phyloP scores from a whole-genome alignment of 352 stramenopile genomes.

The Thalassiosira hispida region DNA sequence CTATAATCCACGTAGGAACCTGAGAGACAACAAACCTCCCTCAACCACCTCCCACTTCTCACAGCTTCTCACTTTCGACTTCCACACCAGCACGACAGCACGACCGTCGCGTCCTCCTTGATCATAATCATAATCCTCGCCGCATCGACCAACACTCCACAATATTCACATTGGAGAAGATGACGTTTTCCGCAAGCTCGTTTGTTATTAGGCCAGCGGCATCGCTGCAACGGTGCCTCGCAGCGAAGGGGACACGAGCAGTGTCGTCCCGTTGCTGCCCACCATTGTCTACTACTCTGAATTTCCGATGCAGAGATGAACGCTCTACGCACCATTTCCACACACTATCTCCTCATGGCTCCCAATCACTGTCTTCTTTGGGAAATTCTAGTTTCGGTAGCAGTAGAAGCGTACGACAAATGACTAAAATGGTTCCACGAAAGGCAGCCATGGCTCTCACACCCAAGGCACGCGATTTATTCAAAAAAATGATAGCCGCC shows the following conservation, averaged over 20 bases:
- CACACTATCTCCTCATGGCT: slow-evolving; percentile 2
- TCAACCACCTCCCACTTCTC: not conserved
- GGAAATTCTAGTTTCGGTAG: not conserved
- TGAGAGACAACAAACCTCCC: too few species aligned
- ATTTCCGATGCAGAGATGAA: not conserved
- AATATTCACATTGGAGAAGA: not conserved
- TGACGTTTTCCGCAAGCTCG: not conserved
- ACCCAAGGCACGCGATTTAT: slow-evolving; percentile 66
- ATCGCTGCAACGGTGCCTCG: not conserved
- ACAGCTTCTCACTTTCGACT: too few species aligned
- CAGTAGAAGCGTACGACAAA: not conserved
- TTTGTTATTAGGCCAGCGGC: not conserved
- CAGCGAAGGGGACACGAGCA: not conserved
- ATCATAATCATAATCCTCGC: too few species aligned
- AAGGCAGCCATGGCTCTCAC: slow-evolving; percentile 75
- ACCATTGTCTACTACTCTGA: not conserved
- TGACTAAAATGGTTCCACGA: slow-evolving; percentile 55
- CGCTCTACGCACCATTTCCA: not conserved
- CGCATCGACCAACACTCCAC: not conserved
- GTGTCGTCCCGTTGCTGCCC: not conserved
- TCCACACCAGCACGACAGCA: too few species aligned
- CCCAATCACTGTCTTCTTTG: not conserved
- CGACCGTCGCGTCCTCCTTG: too few species aligned
- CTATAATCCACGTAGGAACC: too few species aligned
- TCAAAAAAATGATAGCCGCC: slow-evolving; percentile 53